Conservation (phyloP, 352 stramenopile species). For the Pythium utonaiense region DNA sequence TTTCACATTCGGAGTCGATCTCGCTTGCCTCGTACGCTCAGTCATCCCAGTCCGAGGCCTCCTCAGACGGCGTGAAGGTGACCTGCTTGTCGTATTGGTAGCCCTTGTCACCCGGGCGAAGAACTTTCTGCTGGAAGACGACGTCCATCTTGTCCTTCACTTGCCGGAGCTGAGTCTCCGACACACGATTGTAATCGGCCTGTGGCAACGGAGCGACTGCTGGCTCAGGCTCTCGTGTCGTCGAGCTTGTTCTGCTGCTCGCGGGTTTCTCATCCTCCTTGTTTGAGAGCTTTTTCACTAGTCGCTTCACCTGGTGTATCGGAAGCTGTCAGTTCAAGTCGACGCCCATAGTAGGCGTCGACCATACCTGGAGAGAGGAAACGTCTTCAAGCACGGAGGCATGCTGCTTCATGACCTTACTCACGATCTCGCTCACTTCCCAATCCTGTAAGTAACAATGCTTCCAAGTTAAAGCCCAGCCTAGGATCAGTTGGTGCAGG, state of each 20-base stretch:
- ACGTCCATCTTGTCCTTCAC: slow-evolving; percentile 73
- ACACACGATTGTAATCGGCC: slow-evolving; percentile 78
- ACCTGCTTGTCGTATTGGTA: slow-evolving; percentile 76
- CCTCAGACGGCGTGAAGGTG: slow-evolving; percentile 37
- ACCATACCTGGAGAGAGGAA: slow-evolving; percentile 33
- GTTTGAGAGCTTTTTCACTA: slow-evolving; percentile 36
- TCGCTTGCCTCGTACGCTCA: neutral
- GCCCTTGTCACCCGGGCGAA: slow-evolving; percentile 45
- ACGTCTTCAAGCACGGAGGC: slow-evolving; percentile 39
- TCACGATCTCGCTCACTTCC: slow-evolving; percentile 32
- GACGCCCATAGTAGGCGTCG: no score
- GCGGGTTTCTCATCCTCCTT: slow-evolving; percentile 6
- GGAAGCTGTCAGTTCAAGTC: neutral
- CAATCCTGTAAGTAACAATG: slow-evolving; percentile 1
- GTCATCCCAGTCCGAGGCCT: slow-evolving; percentile 64
- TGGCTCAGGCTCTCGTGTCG: neutral
- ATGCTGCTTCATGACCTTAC: slow-evolving; percentile 37
- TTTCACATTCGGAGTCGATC: neutral
- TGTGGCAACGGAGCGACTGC: slow-evolving; percentile 32
- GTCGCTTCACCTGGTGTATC: slow-evolving; percentile 39
- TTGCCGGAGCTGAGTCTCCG: slow-evolving; percentile 61
- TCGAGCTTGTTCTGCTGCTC: neutral
- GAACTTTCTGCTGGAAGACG: slow-evolving; percentile 59
- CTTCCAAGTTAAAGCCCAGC: no score
- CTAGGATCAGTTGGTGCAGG: no score